These are phyloP conservation scores for Coemansia aciculifera DNA, from an alignment of 192 early-diverging fungal genomes.

Conservation along the genomic window DNA sequence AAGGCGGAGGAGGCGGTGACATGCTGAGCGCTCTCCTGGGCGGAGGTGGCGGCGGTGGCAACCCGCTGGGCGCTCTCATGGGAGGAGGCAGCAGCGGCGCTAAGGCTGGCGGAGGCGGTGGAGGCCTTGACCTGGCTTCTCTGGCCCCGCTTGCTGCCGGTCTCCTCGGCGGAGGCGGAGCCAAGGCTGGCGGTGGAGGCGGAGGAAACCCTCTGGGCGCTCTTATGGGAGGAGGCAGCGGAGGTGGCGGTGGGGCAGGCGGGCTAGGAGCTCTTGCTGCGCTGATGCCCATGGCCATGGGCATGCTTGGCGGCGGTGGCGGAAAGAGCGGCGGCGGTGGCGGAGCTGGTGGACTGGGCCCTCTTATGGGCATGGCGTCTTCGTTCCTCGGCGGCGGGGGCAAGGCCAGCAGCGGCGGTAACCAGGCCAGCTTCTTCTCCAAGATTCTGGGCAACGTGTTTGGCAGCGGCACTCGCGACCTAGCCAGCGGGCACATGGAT, in stretches of 20 bases:
- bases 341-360: constrained; percentile 31
- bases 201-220: constrained; percentile 9
- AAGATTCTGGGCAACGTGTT: constrained; percentile 52
- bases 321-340: constrained; percentile 28
- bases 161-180: constrained; percentile 37
- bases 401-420: constrained; percentile 12
- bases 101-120: not conserved
- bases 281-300: constrained; percentile 43
- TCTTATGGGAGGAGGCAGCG: constrained; percentile 2
- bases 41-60: constrained; percentile 20
- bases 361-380: constrained; percentile 42
- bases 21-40: not conserved
- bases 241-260: constrained; percentile 25
- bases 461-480: constrained; percentile 40
- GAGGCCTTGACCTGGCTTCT: constrained; percentile 41
- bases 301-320: constrained; percentile 29
- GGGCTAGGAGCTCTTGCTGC: constrained; percentile 47
- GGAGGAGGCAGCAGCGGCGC: not conserved
- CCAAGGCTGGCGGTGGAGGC: not conserved
- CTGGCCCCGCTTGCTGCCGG: constrained; percentile 37
- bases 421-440: constrained; percentile 41
- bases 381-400: constrained; percentile 39
- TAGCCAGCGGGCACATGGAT: constrained; percentile 27
- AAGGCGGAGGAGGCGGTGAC: not conserved
- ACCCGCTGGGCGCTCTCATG: constrained; percentile 17